Evolutionary conservation across 768 basidiomycete species (phyloP).

Genomic region (Tubosaeta sp.): DNA sequence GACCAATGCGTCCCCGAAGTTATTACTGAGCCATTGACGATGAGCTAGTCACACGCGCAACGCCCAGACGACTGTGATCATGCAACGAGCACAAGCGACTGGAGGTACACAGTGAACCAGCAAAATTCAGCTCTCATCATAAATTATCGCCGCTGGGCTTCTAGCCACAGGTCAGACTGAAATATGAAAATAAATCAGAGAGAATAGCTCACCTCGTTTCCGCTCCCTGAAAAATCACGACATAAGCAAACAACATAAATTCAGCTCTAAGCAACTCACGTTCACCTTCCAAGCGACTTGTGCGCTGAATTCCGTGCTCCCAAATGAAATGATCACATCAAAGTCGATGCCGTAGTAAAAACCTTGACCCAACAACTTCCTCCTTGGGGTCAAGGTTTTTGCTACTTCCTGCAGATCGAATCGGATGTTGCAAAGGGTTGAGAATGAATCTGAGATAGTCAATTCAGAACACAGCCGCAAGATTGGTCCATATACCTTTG

Average conservation of each 20-base stretch:
- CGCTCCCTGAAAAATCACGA: not conserved
- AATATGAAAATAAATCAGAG: not conserved
- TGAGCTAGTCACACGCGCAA: not conserved
- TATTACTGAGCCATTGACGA: not conserved
- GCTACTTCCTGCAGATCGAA: conserved; percentile 8
- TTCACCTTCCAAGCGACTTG: conserved; percentile 3
- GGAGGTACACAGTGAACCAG: not conserved
- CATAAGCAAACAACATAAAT: not conserved
- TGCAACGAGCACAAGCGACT: not conserved
- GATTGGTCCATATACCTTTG: not conserved
- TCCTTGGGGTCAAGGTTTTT: not conserved
- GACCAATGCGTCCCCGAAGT: not conserved
- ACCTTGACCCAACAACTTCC: not conserved
- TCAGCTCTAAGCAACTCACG: not conserved
- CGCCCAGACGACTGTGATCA: not conserved
- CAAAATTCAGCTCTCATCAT: not conserved
- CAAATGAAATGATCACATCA: conserved; percentile 14
- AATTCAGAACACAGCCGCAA: not conserved
- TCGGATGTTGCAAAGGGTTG: conserved; percentile 8
- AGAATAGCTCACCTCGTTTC: not conserved
- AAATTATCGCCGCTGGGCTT: conserved; percentile 1
- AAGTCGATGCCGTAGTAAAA: conserved; percentile 4
- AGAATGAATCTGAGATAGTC: conserved; percentile 5
- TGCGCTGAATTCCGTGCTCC: conserved; percentile 24
- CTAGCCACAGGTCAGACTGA: not conserved